Evolutionary conservation across 2,329 filamentous ascomycete genomes (phyloP).

Genomic region (Fusarium paranaense): DNA sequence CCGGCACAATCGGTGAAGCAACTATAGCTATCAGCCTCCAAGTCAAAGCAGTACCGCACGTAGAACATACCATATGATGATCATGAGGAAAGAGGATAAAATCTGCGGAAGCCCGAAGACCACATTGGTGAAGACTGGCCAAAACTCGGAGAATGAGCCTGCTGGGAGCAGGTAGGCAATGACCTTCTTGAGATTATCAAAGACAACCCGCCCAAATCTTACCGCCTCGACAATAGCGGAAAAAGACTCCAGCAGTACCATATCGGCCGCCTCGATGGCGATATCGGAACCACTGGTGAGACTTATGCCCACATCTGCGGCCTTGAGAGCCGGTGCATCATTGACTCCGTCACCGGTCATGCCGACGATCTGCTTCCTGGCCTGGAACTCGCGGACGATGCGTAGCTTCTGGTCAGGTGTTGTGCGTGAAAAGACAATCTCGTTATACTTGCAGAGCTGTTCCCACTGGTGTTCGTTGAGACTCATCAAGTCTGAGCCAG

Average conservation of each 20-base stretch:
- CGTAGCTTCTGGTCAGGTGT: not conserved
- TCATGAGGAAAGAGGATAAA: not conserved
- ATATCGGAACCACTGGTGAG: not conserved
- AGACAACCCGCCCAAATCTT: not conserved
- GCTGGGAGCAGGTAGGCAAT: not conserved
- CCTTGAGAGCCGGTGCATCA: not conserved
- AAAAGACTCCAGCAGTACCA: not conserved
- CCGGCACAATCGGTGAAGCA: not conserved
- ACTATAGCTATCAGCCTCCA: not conserved
- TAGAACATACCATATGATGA: not conserved
- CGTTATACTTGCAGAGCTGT: not conserved
- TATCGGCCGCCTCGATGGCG: not conserved
- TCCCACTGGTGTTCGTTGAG: not conserved
- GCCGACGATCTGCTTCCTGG: not conserved
- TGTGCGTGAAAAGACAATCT: not conserved
- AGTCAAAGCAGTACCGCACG: too few relatives aligned
- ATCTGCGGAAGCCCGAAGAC: not conserved
- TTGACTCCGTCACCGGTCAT: not conserved
- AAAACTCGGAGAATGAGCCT: not conserved
- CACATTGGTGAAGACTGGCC: not conserved
- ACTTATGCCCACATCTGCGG: not conserved
- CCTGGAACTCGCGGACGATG: not conserved
- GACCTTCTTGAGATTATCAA: not conserved
- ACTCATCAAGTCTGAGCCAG: not conserved
- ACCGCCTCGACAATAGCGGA: not conserved